phyloP scores from a whole-genome alignment of 1,139 yeast species.

The Zhuliangozyma blackwelliae region DNA sequence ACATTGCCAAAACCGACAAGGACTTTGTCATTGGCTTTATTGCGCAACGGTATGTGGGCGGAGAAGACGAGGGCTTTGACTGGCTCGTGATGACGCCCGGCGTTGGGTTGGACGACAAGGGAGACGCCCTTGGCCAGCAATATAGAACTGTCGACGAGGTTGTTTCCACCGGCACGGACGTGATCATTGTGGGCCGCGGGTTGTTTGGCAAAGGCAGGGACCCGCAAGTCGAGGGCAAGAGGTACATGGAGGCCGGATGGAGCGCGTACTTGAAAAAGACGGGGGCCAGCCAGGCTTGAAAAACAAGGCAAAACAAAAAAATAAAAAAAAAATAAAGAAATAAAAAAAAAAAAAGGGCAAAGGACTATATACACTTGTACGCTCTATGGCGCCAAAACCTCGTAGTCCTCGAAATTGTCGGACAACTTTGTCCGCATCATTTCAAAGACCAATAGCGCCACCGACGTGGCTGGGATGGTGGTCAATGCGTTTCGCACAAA shows the following conservation, averaged over 20 bases:
- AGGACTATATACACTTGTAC: background rate
- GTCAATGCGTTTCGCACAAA: constrained; percentile 67
- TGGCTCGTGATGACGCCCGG: constrained; percentile 98
- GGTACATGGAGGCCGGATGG: constrained; percentile 96
- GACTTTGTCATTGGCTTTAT: constrained; percentile 95
- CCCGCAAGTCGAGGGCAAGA: constrained; percentile 77
- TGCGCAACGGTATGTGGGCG: constrained; percentile 88
- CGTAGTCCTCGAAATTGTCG: constrained; percentile 25
- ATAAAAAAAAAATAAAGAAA: background rate
- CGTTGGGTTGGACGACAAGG: constrained; percentile 94
- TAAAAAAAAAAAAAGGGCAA: constrained; percentile 1
- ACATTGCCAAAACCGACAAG: constrained; percentile 80
- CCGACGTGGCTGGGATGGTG: constrained; percentile 81
- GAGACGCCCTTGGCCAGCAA: constrained; percentile 96
- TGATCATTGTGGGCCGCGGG: constrained; percentile 96
- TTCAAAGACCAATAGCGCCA: constrained; percentile 82
- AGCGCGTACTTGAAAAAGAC: constrained; percentile 62
- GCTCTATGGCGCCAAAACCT: constrained; percentile 10
- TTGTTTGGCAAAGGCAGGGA: constrained; percentile 94
- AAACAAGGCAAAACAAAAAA: too few species aligned
- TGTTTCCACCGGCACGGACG: constrained; percentile 76
- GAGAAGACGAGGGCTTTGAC: constrained; percentile 78
- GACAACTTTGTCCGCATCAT: constrained; percentile 58
- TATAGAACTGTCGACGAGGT: constrained; percentile 90
- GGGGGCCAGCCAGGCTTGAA: background rate